phyloP scores from a whole-genome alignment of 2,329 filamentous ascomycete genomes.

The Fusarium nurragi region DNA sequence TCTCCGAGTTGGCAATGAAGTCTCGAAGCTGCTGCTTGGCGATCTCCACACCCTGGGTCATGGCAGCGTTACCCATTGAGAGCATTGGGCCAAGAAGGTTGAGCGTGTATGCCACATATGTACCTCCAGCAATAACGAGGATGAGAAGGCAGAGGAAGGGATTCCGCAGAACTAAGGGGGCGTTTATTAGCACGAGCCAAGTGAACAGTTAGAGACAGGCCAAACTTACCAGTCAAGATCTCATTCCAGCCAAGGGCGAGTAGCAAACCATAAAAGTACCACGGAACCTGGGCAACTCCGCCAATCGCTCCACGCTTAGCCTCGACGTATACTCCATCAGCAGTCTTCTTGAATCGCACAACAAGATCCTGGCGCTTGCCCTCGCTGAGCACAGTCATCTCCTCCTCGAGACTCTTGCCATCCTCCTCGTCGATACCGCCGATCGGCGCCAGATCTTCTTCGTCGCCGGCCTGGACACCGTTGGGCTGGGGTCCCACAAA shows the following conservation, averaged over 20 bases:
- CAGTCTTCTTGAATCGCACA: slow-evolving; percentile 96
- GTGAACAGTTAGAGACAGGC: background rate
- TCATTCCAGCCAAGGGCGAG: slow-evolving; percentile 98
- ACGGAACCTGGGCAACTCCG: slow-evolving; percentile 89
- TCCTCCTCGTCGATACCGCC: slow-evolving; percentile 95
- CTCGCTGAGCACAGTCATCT: slow-evolving; percentile 94
- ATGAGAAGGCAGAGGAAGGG: slow-evolving; percentile 92
- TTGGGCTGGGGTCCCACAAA: slow-evolving; percentile 84
- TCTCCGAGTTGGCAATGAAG: slow-evolving; percentile 88
- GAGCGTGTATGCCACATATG: slow-evolving; percentile 90
- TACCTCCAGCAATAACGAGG: slow-evolving; percentile 77
- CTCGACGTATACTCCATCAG: slow-evolving; percentile 97
- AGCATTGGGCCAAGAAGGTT: slow-evolving; percentile 97
- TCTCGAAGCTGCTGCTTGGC: slow-evolving; percentile 91
- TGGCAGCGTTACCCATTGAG: slow-evolving; percentile 92
- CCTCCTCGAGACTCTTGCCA: slow-evolving; percentile 92
- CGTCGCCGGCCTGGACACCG: slow-evolving; percentile 80
- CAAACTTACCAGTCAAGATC: slow-evolving; percentile 82
- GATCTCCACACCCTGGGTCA: slow-evolving; percentile 85
- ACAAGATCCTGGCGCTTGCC: slow-evolving; percentile 90
- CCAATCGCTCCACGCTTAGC: slow-evolving; percentile 97
- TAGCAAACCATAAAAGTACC: slow-evolving; percentile 93
- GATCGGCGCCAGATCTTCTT: slow-evolving; percentile 88
- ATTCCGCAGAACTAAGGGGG: slow-evolving; percentile 81
- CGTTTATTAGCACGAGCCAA: slow-evolving; percentile 14